Base-by-base conservation (phyloP, 805 yeast genomes). In the Starmerella davenportii region DNA sequence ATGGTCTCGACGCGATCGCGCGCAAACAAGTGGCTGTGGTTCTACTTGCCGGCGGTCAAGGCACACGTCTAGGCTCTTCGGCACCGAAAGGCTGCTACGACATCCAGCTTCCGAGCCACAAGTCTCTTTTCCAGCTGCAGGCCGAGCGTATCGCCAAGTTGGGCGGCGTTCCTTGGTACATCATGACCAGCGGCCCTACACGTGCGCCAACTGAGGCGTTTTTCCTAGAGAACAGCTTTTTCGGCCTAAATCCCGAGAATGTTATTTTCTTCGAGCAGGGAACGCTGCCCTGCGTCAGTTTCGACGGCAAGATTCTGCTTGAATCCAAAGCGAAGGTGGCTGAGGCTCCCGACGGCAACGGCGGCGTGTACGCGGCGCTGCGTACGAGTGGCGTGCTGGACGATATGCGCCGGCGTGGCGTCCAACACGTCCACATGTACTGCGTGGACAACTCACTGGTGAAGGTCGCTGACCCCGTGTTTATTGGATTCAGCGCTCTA, bases 1-100 rank as follows among this genome's bases (percentile, higher is more conserved):
- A 60, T 14, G 99, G 98, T 13, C 57, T 76, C 15, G 62, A 71
- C 20, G 79, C 87, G 23, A 76, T 90, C 38, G 57, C 70, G 15
- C 57, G 63, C 13, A 76, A 76, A 46, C 71, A 78, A 51, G 96
- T 87, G 19, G 98, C 82, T 25, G 87, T 90, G 4, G 65, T 90
- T 32, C 64, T 90, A 38, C 77, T 90, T 79, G 95, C 99, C 11
- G 99, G 99, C 40, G 99, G 99, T 36, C 98, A 90, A 59, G 99
- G 99, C 24, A 79, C 95, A 5, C 68, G 99, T 45, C 65, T 90
- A 39, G 98, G 98, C 1, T 82, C 94, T 1, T 62, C 74, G 3
- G 72, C 64, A 20, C 99, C 99, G 28, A 90, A 90, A 59, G 99
- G 99, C 1, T 87, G 95, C 59, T 90, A 72, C 55, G 72, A 87